Conservation (phyloP, 179 eudicot genomes). For the Beta macrorhiza region DNA sequence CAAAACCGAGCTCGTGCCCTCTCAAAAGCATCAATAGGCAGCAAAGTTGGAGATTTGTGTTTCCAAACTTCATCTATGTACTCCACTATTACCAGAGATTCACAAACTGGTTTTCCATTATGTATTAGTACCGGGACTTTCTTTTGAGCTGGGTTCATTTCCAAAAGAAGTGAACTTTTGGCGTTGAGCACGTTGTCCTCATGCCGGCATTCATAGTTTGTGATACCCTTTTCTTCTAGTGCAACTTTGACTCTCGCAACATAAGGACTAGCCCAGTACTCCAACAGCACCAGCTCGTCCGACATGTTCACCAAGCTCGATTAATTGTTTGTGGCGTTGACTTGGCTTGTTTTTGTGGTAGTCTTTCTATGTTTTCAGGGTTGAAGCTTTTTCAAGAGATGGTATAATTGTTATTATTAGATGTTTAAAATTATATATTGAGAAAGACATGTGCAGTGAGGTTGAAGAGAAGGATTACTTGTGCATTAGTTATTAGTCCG, state of each 20-base stretch:
- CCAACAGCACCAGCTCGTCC: background rate
- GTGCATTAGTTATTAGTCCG: too few species aligned
- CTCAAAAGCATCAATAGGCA: conserved; percentile 8
- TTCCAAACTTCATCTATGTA: conserved; percentile 25
- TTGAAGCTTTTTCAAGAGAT: too few species aligned
- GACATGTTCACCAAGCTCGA: background rate
- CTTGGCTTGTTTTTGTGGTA: too few species aligned
- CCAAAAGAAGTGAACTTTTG: conserved; percentile 19
- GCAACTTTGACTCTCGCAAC: conserved; percentile 19
- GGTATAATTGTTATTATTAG: too few species aligned
- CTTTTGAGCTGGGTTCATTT: conserved; percentile 19
- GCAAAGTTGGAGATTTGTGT: background rate
- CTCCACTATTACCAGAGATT: conserved; percentile 14
- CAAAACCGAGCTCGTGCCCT: conserved; percentile 20
- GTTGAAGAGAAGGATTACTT: too few species aligned
- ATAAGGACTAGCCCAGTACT: conserved; percentile 15
- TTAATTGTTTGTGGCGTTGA: too few species aligned
- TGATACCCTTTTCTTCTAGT: conserved; percentile 10
- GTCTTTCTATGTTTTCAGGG: too few species aligned
- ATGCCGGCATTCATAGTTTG: background rate
- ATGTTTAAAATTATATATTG: too few species aligned
- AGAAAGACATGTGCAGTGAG: too few species aligned
- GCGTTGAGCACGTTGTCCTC: background rate
- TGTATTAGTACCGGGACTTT: conserved; percentile 11
- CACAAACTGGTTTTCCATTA: conserved; percentile 16